A percentile compares a stretch with the other conserved stretches of the same genome.
Evolutionary conservation across 768 basidiomycete species (phyloP).

Genomic region (Leccinellum rugosiceps): DNA sequence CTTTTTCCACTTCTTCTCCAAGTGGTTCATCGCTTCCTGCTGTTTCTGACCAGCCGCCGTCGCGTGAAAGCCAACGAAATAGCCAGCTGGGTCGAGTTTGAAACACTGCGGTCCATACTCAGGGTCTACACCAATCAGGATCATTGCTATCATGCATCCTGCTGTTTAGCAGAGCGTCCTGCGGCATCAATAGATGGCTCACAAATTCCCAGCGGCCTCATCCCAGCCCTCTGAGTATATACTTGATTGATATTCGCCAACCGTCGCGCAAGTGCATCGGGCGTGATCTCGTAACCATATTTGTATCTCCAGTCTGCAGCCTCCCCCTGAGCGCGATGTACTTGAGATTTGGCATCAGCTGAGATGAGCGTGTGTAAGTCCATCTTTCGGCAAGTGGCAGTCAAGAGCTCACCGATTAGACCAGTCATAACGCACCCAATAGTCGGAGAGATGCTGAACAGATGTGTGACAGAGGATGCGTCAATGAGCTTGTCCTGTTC

Average conservation of each 20-base stretch:
- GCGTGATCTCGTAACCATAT: conserved; percentile 97
- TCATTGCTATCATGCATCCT: conserved; percentile 66
- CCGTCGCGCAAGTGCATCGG: conserved; percentile 90
- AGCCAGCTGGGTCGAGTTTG: conserved; percentile 98
- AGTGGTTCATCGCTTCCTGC: conserved; percentile 96
- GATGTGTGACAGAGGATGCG: conserved; percentile 88
- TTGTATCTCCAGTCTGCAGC: conserved; percentile 94
- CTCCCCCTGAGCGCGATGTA: conserved; percentile 79
- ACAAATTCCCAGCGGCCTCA: conserved; percentile 97
- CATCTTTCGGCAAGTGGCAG: background rate
- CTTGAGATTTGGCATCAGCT: conserved; percentile 94
- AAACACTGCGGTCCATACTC: conserved; percentile 95
- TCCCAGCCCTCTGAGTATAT: conserved; percentile 94
- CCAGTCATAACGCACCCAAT: conserved; percentile 99
- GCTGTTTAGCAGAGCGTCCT: background rate
- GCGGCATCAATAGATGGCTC: conserved; percentile 26
- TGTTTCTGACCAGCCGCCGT: conserved; percentile 96
- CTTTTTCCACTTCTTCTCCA: conserved; percentile 99
- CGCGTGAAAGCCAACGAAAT: conserved; percentile 98
- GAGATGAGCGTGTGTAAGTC: conserved; percentile 1
- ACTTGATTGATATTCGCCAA: conserved; percentile 99
- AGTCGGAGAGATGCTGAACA: conserved; percentile 93
- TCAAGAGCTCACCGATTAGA: conserved; percentile 66
- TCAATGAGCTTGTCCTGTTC: conserved; percentile 94
- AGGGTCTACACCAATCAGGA: conserved; percentile 88